Conservation (phyloP, 208 protist species). For the Leishmania aethiopica region DNA sequence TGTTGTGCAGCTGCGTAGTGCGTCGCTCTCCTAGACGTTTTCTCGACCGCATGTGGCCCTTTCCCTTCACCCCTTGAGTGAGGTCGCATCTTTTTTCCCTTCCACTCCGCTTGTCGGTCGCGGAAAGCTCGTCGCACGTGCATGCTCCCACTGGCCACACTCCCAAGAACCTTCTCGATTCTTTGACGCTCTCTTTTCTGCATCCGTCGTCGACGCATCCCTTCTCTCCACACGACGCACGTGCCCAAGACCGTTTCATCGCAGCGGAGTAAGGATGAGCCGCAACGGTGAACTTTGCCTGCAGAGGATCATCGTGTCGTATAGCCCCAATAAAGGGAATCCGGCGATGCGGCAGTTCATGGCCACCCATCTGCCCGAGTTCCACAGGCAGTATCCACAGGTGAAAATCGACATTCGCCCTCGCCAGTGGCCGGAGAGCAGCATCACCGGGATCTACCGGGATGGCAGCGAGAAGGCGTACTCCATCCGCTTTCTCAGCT, state of each 20-base stretch:
- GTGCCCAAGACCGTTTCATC: not conserved
- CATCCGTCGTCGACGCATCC: not conserved
- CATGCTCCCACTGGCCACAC: not conserved
- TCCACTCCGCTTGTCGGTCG: not conserved
- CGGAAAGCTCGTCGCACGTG: not conserved
- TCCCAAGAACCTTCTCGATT: not conserved
- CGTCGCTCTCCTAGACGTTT: not conserved
- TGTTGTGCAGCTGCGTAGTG: not conserved
- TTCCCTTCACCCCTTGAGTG: not conserved
- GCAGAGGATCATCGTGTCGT: slow-evolving; percentile 84
- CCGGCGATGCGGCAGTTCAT: slow-evolving; percentile 80
- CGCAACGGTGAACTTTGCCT: slow-evolving; percentile 82
- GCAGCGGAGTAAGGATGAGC: slow-evolving; percentile 54
- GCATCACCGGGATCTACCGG: slow-evolving; percentile 85
- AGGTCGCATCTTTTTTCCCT: not conserved
- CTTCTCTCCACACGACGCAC: not conserved
- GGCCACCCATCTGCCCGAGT: slow-evolving; percentile 70
- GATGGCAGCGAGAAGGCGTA: slow-evolving; percentile 78
- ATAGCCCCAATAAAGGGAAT: slow-evolving; percentile 66
- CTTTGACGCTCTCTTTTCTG: not conserved
- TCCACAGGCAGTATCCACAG: slow-evolving; percentile 72
- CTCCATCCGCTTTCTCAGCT: slow-evolving; percentile 54
- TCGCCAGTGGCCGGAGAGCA: slow-evolving; percentile 71
- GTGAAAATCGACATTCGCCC: slow-evolving; percentile 80
- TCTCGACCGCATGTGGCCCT: not conserved